A percentile compares a stretch with the other conserved stretches of the same genome.
Evolutionary conservation across 345 rosid species (phyloP).

Genomic region (Gossypium raimondii): DNA sequence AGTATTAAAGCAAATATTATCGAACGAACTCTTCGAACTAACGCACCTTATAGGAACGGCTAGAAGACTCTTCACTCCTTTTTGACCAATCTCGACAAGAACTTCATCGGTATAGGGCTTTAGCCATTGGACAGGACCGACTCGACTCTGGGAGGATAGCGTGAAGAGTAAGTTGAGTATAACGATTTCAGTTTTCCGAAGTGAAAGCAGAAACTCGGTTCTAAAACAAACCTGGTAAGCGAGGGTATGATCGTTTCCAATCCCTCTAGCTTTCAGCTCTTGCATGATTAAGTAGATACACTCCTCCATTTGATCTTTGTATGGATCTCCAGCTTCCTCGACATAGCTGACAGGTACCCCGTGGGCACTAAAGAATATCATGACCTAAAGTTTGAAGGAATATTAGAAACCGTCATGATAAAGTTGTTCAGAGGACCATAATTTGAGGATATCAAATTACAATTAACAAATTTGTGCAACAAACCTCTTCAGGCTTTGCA

Average conservation of each 20-base stretch:
- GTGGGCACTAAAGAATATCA: constrained; percentile 95
- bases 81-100: constrained; percentile 88
- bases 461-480: constrained; percentile 11
- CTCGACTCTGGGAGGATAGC: constrained; percentile 66
- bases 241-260: constrained; percentile 55
- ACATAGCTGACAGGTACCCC: constrained; percentile 93
- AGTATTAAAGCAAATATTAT: neutral
- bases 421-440: neutral
- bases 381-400: constrained; percentile 44
- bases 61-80: constrained; percentile 86
- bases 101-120: constrained; percentile 97
- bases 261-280: constrained; percentile 76
- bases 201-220: neutral
- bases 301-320: constrained; percentile 95
- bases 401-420: constrained; percentile 5
- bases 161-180: neutral
- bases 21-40: neutral
- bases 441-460: neutral
- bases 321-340: constrained; percentile 85
- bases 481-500: constrained; percentile 65
- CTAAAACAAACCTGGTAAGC: constrained; percentile 78
- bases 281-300: constrained; percentile 80
- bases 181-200: neutral
- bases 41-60: constrained; percentile 88
- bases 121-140: constrained; percentile 94